Base-by-base conservation (phyloP, 2,329 filamentous ascomycete species). In the Huntiella savannae region DNA sequence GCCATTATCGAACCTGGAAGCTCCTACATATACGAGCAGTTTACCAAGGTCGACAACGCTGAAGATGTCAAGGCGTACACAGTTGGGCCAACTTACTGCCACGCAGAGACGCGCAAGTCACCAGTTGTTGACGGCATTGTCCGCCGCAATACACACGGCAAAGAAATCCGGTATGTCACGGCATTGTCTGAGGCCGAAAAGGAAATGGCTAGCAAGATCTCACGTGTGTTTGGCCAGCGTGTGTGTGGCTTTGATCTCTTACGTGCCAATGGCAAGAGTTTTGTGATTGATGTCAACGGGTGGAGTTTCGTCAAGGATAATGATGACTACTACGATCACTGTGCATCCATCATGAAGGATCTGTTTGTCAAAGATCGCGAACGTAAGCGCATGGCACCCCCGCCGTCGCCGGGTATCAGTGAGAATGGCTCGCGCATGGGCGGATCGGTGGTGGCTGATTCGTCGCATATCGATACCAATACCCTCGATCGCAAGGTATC, bases 221-320 rank as follows among this genome's bases (percentile, higher is more conserved):
- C 87, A 2, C 79, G 77, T 39, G 82, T 85, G 0, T 98, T 98
- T 60, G 91, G 88, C 0, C 91, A 98, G 60, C 72, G 85, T 46
- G 87, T 98, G 2, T 98, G 91, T 58, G 91, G 91, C 0, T 98
- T 98, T 56, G 91, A 98, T 59, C 70, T 98, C 50, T 68, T 98
- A 48, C 79, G 92, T 22, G 85, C 87, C 10, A 79, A 77, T 43
- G 84, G 86, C 12, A 84, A 84, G 60, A 96, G 88, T 59, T 98
- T 85, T 62, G 91, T 98, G 42, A 98, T 98, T 54, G 91, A 98
- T 56, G 91, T 98, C 55, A 98, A 98, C 60, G 91, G 91, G 10
- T 98, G 92, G 92, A 96, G 88, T 58, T 98, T 98, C 56, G 91
- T 98, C 60, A 98, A 98, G 60, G 92, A 98, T 60, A 98, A 98